Evolutionary conservation across 768 basidiomycete species (phyloP), one percentile per base, ranked within the genome.

Genomic region (Thelephora aurantiotincta): DNA sequence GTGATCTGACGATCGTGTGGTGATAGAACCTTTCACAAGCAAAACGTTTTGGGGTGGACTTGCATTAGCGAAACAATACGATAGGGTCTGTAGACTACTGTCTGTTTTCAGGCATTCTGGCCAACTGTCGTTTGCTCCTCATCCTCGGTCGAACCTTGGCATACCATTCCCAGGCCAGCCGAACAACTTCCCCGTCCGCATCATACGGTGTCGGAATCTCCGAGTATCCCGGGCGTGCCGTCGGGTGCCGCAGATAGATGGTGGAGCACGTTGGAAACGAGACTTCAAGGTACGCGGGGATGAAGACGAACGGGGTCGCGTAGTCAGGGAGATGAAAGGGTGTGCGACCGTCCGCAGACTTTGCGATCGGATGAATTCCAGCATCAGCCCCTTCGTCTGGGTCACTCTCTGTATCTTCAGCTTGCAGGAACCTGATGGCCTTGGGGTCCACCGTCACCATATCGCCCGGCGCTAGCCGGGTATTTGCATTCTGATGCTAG

Each of bases 111-210:
- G 84, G 84, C 70, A 75, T 71, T 48, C 77, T 66, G 41, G 73
- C 68, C 48, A 79, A 58, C 65, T 82, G 77, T 41, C 63, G 67
- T 65, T 75, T 72, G 52, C 80, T 78, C 55, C 85, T 68, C 49
- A 82, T 70, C 53, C 82, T 65, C 2, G 84, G 77, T 22, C 85
- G 71, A 45, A 75, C 68, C 62, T 78, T 71, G 51, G 79, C 73
- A 57, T 91, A 96, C 88, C 89, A 97, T 65, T 94, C 94, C 96
- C 96, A 99, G 2, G 89, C 83, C 49, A 89, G 74, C 49, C 89
- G 80, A 51, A 98, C 75, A 11, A 96, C 71, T 53, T 93, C 87
- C 14, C 96, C 96, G 57, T 96, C 93, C 0, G 96, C 92, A 52
- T 93, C 90, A 63, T 85, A 98, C 2, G 96, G 96, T 3, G 87